phyloP scores from a whole-genome alignment of 768 basidiomycete genomes.

The Agaricus sinodeliciosus region DNA sequence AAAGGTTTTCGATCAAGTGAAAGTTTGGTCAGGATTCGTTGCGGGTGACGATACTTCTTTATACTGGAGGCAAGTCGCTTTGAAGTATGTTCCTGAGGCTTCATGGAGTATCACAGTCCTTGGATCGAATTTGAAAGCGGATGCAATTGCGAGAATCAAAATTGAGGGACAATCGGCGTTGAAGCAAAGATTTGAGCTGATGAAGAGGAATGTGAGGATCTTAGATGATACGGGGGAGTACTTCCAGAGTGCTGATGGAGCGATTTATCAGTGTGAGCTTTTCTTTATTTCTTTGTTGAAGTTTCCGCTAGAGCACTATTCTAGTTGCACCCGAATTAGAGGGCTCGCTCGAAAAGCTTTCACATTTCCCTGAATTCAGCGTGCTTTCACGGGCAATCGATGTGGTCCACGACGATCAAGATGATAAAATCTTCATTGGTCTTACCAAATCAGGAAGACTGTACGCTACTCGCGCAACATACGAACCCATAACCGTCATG shows the following conservation, averaged over 20 bases:
- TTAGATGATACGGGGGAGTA: conserved; percentile 24
- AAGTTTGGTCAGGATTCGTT: conserved; percentile 27
- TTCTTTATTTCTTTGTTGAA: too few relatives aligned
- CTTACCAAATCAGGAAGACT: conserved; percentile 63
- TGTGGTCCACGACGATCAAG: conserved; percentile 13
- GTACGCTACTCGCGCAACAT: conserved; percentile 33
- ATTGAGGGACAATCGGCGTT: conserved; percentile 14
- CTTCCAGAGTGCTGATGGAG: conserved; percentile 40
- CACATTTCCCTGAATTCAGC: conserved; percentile 58
- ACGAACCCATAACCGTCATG: conserved; percentile 30
- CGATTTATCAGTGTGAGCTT: conserved; percentile 37
- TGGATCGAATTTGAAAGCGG: conserved; percentile 28
- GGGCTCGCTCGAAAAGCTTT: conserved; percentile 13
- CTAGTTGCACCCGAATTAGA: conserved; percentile 15
- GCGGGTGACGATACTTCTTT: conserved; percentile 14
- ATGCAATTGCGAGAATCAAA: conserved; percentile 26
- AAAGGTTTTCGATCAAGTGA: conserved; percentile 52
- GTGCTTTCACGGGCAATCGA: conserved; percentile 31
- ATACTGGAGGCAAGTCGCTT: conserved; percentile 28
- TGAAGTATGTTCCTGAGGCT: conserved; percentile 8
- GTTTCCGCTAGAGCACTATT: background rate
- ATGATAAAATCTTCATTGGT: conserved; percentile 45
- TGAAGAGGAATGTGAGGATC: conserved; percentile 41
- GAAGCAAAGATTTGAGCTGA: conserved; percentile 21
- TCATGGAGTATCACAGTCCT: conserved; percentile 29